Base-by-base conservation (phyloP, 2,329 filamentous ascomycete species). In the Didymosphaeria variabile region DNA sequence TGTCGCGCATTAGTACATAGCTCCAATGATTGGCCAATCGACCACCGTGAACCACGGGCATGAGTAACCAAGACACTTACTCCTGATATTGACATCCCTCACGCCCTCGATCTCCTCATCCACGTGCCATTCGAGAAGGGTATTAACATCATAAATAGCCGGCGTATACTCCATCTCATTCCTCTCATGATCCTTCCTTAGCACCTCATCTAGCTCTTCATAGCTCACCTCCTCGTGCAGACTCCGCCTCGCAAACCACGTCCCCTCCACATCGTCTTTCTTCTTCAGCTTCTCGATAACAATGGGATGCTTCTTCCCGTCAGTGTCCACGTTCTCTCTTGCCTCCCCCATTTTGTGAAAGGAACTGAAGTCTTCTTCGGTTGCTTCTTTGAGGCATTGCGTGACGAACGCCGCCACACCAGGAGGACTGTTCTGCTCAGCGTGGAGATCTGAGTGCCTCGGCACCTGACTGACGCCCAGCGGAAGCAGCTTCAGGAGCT, bases 121-220 rank as follows among this genome's bases (percentile, higher is more conserved):
- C 36, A 56, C 80, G 74, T 72, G 77, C 82, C 82, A 85, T 17
- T 70, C 68, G 13, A 80, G 58, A 2, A 84, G 77, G 62, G 78
- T 72, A 54, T 82, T 79, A 12, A 81, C 81, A 49, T 80, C 84
- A 49, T 85, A 79, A 15, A 89, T 80, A 52, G 81, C 81, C 1
- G 87, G 85, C 47, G 87, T 89, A 71, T 89, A 90, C 13, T 82
- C 81, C 56, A 79, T 77, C 76, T 90, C 88, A 50, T 86, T 81
- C 69, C 80, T 75, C 40, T 82, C 84, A 72, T 90, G 88, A 40
- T 85, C 76, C 40, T 85, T 81, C 67, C 88, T 86, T 73, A 92
- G 84, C 64, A 82, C 83, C 36, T 74, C 75, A 40, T 84, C 81
- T 73, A 92, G 91, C 75, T 93, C 90, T 0, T 79, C 79, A 85